phyloP scores from a whole-genome alignment of 148 eudicot species.

The Spergularia bocconei region DNA sequence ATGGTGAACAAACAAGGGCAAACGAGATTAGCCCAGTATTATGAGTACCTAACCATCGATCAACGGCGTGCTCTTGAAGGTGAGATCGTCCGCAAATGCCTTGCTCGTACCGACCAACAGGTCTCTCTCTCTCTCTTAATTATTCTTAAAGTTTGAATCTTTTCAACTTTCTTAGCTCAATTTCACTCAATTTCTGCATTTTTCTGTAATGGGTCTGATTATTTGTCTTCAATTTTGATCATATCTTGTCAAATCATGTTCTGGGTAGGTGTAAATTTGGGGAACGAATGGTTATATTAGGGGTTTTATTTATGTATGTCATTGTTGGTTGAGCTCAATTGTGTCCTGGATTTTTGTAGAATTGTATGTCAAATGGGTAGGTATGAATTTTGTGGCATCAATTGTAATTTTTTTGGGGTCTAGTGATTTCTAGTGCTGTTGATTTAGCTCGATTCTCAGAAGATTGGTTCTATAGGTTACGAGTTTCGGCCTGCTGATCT shows the following conservation, averaged over 20 bases:
- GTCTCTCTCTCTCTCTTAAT: slow-evolving; percentile 23
- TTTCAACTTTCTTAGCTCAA: not conserved
- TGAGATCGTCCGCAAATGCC: slow-evolving; percentile 98
- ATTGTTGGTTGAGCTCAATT: not conserved
- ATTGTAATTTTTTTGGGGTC: not conserved
- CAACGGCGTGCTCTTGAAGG: slow-evolving; percentile 96
- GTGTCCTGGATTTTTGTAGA: not conserved
- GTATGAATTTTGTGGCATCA: not conserved
- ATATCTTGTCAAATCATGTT: not conserved
- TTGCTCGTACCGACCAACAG: slow-evolving; percentile 94
- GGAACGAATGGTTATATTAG: not conserved
- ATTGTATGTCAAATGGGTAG: not conserved
- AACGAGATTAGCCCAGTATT: slow-evolving; percentile 92
- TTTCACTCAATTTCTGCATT: not conserved
- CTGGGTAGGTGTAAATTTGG: slow-evolving; percentile 2
- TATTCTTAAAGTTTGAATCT: not conserved
- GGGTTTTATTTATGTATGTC: not conserved
- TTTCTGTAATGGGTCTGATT: not conserved
- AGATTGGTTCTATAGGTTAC: too few species aligned
- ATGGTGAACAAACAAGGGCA: slow-evolving; percentile 99
- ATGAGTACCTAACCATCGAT: slow-evolving; percentile 86
- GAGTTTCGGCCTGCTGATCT: not conserved
- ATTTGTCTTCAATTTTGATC: not conserved
- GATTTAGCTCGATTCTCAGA: not conserved
- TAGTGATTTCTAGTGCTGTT: not conserved